A percentile compares a stretch with the other conserved stretches of the same genome.
These are phyloP conservation scores for Diaporthe aspalathi DNA, from an alignment of 2,329 filamentous ascomycete species.

Conservation along the genomic window DNA sequence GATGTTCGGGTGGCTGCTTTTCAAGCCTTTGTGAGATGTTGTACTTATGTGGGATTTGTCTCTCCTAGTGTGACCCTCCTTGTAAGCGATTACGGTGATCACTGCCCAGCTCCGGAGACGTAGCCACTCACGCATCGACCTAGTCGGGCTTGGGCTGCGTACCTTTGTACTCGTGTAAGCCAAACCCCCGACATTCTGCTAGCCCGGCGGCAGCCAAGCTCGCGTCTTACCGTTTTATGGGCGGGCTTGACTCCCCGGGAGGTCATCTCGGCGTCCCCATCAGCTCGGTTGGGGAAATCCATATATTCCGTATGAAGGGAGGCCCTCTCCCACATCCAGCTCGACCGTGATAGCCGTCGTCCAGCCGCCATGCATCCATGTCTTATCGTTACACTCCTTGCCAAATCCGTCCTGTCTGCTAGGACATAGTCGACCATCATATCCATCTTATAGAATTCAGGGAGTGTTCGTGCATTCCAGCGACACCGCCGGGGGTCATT, in stretches of 20 bases:
- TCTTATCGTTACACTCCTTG: background rate
- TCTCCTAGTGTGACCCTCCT: conserved; percentile 29
- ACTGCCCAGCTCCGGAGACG: conserved; percentile 19
- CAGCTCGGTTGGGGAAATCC: conserved; percentile 25
- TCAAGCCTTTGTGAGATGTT: background rate
- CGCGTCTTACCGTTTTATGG: conserved; percentile 14
- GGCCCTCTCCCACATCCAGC: background rate
- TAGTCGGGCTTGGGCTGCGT: conserved; percentile 6
- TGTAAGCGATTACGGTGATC: conserved; percentile 25
- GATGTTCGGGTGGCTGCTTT: background rate
- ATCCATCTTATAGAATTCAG: background rate
- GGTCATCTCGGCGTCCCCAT: conserved; percentile 25
- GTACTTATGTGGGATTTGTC: conserved; percentile 26
- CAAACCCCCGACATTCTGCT: conserved; percentile 5
- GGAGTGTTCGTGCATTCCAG: background rate
- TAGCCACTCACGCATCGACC: conserved; percentile 19
- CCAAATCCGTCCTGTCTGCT: background rate
- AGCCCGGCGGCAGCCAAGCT: conserved; percentile 22
- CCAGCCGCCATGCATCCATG: background rate
- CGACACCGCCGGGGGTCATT: background rate
- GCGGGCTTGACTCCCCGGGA: conserved; percentile 16
- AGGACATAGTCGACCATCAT: background rate
- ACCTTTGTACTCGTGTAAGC: conserved; percentile 10
- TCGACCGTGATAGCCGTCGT: background rate
- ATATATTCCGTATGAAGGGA: conserved; percentile 6